Base-by-base conservation (phyloP, 257 asterid species). In the Nicotiana tomentosiformis region DNA sequence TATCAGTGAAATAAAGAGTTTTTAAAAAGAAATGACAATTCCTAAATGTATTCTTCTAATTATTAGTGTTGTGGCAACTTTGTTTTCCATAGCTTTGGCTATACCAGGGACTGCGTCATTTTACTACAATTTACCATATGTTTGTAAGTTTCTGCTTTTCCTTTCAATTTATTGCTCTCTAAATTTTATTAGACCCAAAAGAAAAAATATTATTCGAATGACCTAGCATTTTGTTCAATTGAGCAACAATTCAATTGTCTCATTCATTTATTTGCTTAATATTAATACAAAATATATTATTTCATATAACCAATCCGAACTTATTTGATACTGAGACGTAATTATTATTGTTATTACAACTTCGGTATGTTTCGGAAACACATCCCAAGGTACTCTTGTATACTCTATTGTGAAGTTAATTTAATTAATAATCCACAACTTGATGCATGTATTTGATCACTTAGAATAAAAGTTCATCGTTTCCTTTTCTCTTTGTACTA, bases 301-400 rank as follows among this genome's bases (percentile, higher is more conserved):
- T 39, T 39, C 10, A 39, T 39, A 39, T 39, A 37, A 37, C 10
- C 7, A 2, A 39, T 39, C 0, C 3, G 10, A 39, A 39, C 10
- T 39, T 39, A 39, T 39, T 39, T 39, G 3, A 39, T 39, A 39
- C 49, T 1, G 10, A 39, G 0, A 7, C 0, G 3, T 39, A 39
- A 39, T 39, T 7, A 39, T 43, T 43, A n/a, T 16, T 57, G 9
- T 35, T 2, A 23, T 62, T 82, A 78, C 80, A 88, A 89, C 88
- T 56, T 82, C 88, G 4, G 79, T 85, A 33, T 88, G 91, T 87
- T 88, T 64, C 30, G 90, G 90, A 5, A 57, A 0, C 61, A 57
- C 66, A 15, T 66, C 76, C 65, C 61, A 82, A 10, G 91, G 91
- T 1, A 77, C 77, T 1, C 53, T 85, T 83, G 82, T 88, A 35